A percentile compares a stretch with the other conserved stretches of the same genome.
Conservation (phyloP, 2,329 filamentous ascomycete species). For the Fusarium haematococcum region DNA sequence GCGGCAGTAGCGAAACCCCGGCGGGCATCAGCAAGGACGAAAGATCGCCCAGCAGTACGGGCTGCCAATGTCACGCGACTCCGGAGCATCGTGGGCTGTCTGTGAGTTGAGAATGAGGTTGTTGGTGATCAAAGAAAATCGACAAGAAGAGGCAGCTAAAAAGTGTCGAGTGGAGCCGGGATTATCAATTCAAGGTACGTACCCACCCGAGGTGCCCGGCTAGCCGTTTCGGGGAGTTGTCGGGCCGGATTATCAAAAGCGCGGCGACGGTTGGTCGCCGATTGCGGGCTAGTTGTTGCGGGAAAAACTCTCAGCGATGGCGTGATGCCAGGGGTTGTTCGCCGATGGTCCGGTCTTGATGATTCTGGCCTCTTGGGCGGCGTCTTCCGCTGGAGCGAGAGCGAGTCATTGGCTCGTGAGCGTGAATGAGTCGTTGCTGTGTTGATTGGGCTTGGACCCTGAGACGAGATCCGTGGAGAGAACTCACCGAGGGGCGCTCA, state of each 20-base stretch:
- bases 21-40: not conserved
- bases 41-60: constrained; percentile 19
- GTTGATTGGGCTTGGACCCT: not conserved
- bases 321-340: constrained; percentile 7
- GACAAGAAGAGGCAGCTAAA: constrained; percentile 14
- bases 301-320: constrained; percentile 10
- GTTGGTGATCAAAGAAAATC: constrained; percentile 12
- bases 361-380: not conserved
- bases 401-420: not conserved
- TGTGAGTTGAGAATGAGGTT: not conserved
- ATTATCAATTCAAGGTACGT: constrained; percentile 26
- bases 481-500: not conserved
- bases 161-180: constrained; percentile 15
- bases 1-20: constrained; percentile 28
- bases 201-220: not conserved
- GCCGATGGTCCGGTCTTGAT: constrained; percentile 6
- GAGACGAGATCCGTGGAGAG: not conserved
- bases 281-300: not conserved
- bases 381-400: not conserved
- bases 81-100: constrained; percentile 38
- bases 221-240: not conserved
- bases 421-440: not conserved
- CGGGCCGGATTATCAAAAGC: not conserved
- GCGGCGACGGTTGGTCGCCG: constrained; percentile 3
- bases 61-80: constrained; percentile 30